Conservation (phyloP, 78 protist species). For the slime mould (Dictyostelium discoideum) region DNA sequence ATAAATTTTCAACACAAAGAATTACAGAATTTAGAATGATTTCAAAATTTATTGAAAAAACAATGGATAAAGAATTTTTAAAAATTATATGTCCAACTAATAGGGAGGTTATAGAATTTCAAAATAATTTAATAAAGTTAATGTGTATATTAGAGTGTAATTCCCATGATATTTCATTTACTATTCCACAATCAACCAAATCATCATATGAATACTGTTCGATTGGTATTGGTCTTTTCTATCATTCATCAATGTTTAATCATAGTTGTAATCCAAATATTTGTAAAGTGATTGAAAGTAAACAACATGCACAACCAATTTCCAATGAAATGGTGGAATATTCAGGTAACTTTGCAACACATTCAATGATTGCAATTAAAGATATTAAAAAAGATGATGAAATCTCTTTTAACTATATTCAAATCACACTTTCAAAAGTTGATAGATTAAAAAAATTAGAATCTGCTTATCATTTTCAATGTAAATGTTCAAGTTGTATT, state of each 20-base stretch:
- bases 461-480: conserved; percentile 13
- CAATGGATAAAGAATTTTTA: not conserved
- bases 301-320: not conserved
- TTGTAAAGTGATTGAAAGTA: conserved; percentile 14
- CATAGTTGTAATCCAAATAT: conserved; percentile 51
- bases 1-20: conserved; percentile 18
- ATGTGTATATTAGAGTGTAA: conserved; percentile 66
- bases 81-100: not conserved
- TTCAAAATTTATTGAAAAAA: conserved; percentile 10
- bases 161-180: conserved; percentile 42
- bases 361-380: conserved; percentile 31
- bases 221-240: conserved; percentile 33
- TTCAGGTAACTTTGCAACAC: not conserved
- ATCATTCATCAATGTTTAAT: conserved; percentile 10
- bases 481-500: conserved; percentile 35
- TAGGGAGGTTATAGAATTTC: not conserved
- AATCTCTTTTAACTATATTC: conserved; percentile 38
- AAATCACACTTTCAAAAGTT: not conserved
- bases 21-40: not conserved
- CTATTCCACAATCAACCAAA: not conserved
- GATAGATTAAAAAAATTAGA: conserved; percentile 9
- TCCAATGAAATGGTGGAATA: not conserved
- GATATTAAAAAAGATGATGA: conserved; percentile 37
- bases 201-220: not conserved
- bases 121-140: conserved; percentile 15